A percentile compares a stretch with the other conserved stretches of the same genome.
Conservation (phyloP, 1,284 basidiomycete species). For the Trichosporon sp. region DNA sequence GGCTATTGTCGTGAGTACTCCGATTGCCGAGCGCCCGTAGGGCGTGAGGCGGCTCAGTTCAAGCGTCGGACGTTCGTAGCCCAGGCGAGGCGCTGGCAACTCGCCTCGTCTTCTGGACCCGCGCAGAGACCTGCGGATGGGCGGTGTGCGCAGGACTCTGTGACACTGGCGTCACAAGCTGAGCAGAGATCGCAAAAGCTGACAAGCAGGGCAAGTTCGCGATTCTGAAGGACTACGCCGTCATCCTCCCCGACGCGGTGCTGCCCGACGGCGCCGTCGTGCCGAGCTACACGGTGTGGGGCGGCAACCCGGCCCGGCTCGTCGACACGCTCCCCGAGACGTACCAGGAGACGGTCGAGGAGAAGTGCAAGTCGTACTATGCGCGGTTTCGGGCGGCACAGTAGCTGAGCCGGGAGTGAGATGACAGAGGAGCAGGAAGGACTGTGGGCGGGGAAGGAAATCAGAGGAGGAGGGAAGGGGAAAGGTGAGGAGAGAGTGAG, state of each 20-base stretch:
- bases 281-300: constrained; percentile 77
- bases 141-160: too few relatives aligned
- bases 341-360: constrained; percentile 74
- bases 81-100: too few relatives aligned
- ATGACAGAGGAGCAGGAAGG: too few relatives aligned
- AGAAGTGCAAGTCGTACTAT: constrained; percentile 71
- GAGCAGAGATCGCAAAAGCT: not conserved
- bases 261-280: constrained; percentile 89
- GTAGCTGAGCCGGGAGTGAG: too few relatives aligned
- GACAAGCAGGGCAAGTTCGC: constrained; percentile 79
- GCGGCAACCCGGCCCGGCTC: constrained; percentile 82
- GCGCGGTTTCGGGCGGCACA: constrained; percentile 57
- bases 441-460: not conserved
- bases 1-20: constrained; percentile 74
- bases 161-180: not conserved
- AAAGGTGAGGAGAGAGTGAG: not conserved
- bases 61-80: too few relatives aligned
- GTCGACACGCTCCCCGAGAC: constrained; percentile 83
- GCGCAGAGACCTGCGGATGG: too few relatives aligned
- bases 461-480: not conserved
- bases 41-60: not conserved
- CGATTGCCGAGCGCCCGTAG: not conserved
- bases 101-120: too few relatives aligned
- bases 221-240: constrained; percentile 93
- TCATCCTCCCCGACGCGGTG: constrained; percentile 69